These are phyloP conservation scores for Carex sylvatica DNA, from an alignment of 202 grass and related monocot species.

Conservation along the genomic window DNA sequence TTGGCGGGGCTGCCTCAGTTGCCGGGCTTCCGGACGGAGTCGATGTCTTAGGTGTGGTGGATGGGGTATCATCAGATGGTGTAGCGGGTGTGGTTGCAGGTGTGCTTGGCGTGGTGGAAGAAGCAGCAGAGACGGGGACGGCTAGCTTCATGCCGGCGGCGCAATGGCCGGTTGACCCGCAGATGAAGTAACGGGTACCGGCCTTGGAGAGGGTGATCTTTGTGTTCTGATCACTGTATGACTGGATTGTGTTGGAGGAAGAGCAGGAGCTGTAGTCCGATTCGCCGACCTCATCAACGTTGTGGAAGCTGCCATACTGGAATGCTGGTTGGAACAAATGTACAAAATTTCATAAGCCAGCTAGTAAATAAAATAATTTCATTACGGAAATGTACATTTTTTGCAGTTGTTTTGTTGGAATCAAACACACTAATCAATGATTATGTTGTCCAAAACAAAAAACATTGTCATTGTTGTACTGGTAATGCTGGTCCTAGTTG, in stretches of 20 bases:
- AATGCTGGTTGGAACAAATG: slow-evolving; percentile 40
- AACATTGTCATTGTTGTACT: too few relatives aligned
- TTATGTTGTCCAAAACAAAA: too few relatives aligned
- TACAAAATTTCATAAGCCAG: neutral
- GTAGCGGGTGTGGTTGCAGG: neutral
- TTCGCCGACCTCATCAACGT: slow-evolving; percentile 47
- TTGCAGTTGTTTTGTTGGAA: neutral
- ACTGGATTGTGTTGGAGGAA: slow-evolving; percentile 40
- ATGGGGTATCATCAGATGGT: slow-evolving; percentile 21
- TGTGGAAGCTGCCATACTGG: slow-evolving; percentile 47
- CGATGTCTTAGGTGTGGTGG: slow-evolving; percentile 18
- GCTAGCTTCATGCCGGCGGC: slow-evolving; percentile 66
- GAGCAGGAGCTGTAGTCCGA: slow-evolving; percentile 53
- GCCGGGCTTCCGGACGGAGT: neutral
- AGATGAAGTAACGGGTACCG: slow-evolving; percentile 81
- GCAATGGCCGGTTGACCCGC: slow-evolving; percentile 52
- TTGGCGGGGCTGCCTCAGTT: neutral
- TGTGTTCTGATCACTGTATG: slow-evolving; percentile 58
- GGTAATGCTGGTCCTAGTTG: neutral
- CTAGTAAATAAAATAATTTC: neutral
- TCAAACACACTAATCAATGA: neutral
- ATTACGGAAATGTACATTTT: neutral
- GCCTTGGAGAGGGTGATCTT: slow-evolving; percentile 53
- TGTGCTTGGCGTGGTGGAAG: neutral
- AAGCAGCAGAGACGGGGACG: slow-evolving; percentile 30